These are phyloP conservation scores for Eimeria sp. DNA, from an alignment of 169 alveolate genomes.

Conservation along the genomic window DNA sequence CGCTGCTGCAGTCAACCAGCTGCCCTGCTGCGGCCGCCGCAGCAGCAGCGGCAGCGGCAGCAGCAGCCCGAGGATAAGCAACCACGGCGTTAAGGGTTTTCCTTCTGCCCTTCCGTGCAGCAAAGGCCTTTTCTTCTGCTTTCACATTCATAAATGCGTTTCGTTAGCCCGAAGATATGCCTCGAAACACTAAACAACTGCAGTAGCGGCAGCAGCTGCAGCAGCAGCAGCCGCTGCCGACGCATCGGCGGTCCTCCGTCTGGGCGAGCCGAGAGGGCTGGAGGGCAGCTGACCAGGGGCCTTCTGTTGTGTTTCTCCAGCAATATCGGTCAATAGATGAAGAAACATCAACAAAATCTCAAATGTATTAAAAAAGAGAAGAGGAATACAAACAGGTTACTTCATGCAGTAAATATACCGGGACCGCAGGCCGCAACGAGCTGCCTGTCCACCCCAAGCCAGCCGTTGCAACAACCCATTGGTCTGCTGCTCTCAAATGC, in stretches of 20 bases:
- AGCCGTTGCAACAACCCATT: conserved; percentile 15
- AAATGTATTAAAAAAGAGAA: background rate
- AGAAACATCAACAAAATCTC: background rate
- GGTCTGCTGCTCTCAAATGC: background rate
- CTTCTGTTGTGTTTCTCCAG: background rate
- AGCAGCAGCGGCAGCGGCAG: conserved; percentile 58
- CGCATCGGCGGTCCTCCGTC: conserved; percentile 15
- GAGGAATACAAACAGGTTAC: background rate
- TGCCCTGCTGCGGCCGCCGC: conserved; percentile 54
- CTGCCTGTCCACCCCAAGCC: conserved; percentile 4
- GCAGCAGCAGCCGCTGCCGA: background rate
- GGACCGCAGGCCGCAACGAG: conserved; percentile 5
- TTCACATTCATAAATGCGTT: background rate
- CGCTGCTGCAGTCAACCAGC: conserved; percentile 53
- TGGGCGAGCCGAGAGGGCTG: background rate
- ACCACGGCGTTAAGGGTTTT: background rate
- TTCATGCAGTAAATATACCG: background rate
- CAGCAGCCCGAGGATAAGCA: too few species aligned
- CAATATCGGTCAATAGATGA: background rate
- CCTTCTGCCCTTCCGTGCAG: background rate
- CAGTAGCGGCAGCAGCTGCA: background rate
- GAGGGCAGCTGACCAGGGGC: background rate
- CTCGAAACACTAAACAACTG: background rate
- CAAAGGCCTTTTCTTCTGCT: background rate
- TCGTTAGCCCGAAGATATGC: background rate